phyloP scores from a whole-genome alignment of 2,329 filamentous ascomycete species.

The Claviceps quebecensis region DNA sequence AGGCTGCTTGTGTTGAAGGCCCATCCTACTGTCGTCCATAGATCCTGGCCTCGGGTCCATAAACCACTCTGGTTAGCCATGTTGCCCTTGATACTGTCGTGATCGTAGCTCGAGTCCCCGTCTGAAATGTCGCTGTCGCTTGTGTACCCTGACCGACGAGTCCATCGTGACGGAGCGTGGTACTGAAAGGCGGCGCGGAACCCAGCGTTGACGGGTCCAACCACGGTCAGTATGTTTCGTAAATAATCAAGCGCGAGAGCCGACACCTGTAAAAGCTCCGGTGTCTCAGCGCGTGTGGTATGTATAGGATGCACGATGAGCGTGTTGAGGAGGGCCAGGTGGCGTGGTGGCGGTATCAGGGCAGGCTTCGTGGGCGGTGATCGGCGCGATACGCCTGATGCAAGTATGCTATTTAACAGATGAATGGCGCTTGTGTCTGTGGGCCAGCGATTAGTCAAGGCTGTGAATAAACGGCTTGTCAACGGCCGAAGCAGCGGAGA shows the following conservation, averaged over 20 bases:
- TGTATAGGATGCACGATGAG: conserved; percentile 68
- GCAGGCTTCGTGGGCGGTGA: conserved; percentile 25
- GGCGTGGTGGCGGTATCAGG: conserved; percentile 53
- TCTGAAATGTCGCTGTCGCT: conserved; percentile 29
- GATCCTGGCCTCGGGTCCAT: conserved; percentile 66
- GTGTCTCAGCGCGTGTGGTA: conserved; percentile 56
- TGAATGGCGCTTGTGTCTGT: conserved; percentile 35
- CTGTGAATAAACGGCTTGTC: too few species aligned
- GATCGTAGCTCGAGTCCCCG: conserved; percentile 29
- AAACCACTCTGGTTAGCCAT: conserved; percentile 53
- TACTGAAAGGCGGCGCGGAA: conserved; percentile 64
- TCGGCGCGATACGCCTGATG: conserved; percentile 29
- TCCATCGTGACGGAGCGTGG: conserved; percentile 17
- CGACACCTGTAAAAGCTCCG: conserved; percentile 47
- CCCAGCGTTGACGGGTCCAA: conserved; percentile 56
- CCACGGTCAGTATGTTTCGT: conserved; percentile 46
- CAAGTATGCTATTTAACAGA: conserved; percentile 51
- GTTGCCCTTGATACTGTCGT: conserved; percentile 39
- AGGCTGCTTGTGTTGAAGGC: conserved; percentile 75
- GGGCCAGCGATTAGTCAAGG: too few species aligned
- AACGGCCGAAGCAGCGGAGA: not conserved
- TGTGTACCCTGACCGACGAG: conserved; percentile 21
- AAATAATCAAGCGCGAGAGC: conserved; percentile 58
- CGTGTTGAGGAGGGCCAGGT: conserved; percentile 66
- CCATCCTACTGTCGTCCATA: conserved; percentile 86